Evolutionary conservation across 768 basidiomycete species (phyloP).

Genomic region (Auricularia sp.): DNA sequence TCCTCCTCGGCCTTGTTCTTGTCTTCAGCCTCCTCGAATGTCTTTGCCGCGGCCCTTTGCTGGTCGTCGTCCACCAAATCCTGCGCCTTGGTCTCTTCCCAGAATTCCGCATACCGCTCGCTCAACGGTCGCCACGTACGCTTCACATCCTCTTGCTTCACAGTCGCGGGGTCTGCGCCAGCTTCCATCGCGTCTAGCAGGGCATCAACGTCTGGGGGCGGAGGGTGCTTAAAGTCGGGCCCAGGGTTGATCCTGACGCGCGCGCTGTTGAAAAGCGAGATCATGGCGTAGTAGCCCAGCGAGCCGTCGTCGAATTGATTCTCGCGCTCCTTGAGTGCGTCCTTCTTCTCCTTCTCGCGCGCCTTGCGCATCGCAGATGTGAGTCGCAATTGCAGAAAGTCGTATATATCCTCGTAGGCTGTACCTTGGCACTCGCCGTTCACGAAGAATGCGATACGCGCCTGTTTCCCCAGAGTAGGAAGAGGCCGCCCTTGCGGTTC

Average conservation of each 20-base stretch:
- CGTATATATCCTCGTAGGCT: constrained; percentile 83
- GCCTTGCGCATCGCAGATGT: constrained; percentile 52
- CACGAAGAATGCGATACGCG: constrained; percentile 80
- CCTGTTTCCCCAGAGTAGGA: constrained; percentile 52
- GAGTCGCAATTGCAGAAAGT: constrained; percentile 74
- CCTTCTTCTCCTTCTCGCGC: constrained; percentile 51
- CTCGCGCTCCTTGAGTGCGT: constrained; percentile 62
- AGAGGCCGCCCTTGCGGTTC: constrained; percentile 42
- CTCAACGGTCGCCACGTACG: constrained; percentile 68
- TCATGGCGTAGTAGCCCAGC: constrained; percentile 90
- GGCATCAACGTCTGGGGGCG: constrained; percentile 68
- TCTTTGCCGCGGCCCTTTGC: not conserved
- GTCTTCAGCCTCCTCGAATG: constrained; percentile 5
- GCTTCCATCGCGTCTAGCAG: constrained; percentile 33
- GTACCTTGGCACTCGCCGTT: constrained; percentile 79
- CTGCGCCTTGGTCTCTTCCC: constrained; percentile 40
- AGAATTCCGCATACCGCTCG: constrained; percentile 80
- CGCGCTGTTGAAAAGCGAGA: constrained; percentile 88
- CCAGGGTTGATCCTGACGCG: constrained; percentile 80
- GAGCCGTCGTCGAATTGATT: constrained; percentile 91
- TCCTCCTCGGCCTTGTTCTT: constrained; percentile 3
- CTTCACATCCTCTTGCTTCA: constrained; percentile 16
- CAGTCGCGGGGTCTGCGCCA: constrained; percentile 20
- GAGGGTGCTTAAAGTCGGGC: constrained; percentile 73
- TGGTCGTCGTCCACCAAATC: not conserved